A percentile compares a stretch with the other conserved stretches of the same genome.
Evolutionary conservation across 805 yeast genomes (phyloP).

Genomic region (Naumovozyma baii): DNA sequence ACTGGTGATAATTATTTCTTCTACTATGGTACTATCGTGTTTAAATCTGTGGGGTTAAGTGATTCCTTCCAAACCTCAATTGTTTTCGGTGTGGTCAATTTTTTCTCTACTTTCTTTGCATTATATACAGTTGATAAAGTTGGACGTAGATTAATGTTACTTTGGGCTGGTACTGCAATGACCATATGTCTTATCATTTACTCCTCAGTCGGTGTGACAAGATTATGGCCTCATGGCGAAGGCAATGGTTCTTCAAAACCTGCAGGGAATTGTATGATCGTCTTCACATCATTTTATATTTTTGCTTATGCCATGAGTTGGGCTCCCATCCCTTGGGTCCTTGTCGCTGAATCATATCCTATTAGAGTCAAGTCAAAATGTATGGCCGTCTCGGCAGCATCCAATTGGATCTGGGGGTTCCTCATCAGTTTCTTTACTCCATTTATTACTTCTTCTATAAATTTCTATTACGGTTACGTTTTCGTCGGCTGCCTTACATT

Average conservation of each 20-base stretch:
- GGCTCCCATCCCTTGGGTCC: slow-evolving; percentile 59
- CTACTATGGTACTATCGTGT: slow-evolving; percentile 56
- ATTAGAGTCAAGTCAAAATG: slow-evolving; percentile 53
- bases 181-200: slow-evolving; percentile 37
- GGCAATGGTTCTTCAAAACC: slow-evolving; percentile 36
- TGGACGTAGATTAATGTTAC: slow-evolving; percentile 41
- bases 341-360: slow-evolving; percentile 58
- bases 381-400: slow-evolving; percentile 46
- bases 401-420: slow-evolving; percentile 59
- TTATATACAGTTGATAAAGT: slow-evolving; percentile 42
- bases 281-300: slow-evolving; percentile 55
- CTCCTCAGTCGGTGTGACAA: slow-evolving; percentile 51
- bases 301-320: slow-evolving; percentile 63
- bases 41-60: slow-evolving; percentile 48
- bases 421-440: slow-evolving; percentile 60
- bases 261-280: slow-evolving; percentile 60
- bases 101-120: slow-evolving; percentile 45
- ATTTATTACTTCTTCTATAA: slow-evolving; percentile 48
- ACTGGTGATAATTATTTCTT: slow-evolving; percentile 60
- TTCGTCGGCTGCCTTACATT: slow-evolving; percentile 44
- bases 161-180: slow-evolving; percentile 43
- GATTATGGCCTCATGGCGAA: slow-evolving; percentile 33
- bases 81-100: slow-evolving; percentile 49
- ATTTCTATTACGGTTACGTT: slow-evolving; percentile 57
- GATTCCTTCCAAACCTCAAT: slow-evolving; percentile 53